Base-by-base conservation (phyloP, 2,329 filamentous ascomycete genomes). In the Oidium heveae region DNA sequence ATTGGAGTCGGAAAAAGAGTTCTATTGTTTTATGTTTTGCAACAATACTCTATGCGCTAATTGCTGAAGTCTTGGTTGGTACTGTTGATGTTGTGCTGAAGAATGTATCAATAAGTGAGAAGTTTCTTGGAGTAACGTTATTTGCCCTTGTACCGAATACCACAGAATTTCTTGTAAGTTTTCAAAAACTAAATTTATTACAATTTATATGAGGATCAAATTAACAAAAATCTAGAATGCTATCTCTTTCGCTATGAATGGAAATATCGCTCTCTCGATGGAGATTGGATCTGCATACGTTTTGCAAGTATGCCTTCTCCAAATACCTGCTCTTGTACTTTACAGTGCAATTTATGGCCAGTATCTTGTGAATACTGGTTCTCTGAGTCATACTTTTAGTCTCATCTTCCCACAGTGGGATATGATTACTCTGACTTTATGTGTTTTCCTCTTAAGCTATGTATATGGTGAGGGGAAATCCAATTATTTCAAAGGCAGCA, bases 401-500 rank as follows among this genome's bases (percentile, higher is more conserved):
- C 76, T 98, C 36, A 86, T 96, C 47, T 96, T 98, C 70, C 91
- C 91, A 0, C 91, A 98, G 67, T 98, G 89, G 89, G 91, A 98
- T 66, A 93, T 98, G 86, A 82, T 96, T 13, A 94, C 86, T 0
- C 86, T 96, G 16, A 94, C 96, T 57, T 71, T 98, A 16, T 95
- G 89, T 63, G 87, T 98, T 18, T 94, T 98, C 71, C 71, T 98
- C 55, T 78, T 98, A 60, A 94, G 87, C 63, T 94, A 96, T 72
- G 89, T 98, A 73, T 94, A 96, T 62, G 86, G 89, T 53, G 91
- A 98, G 69, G 91, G 91, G 43, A 98, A 98, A 77, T 96, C 88
- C 72, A 98, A 98, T 68, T 98, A 98, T 69, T 98, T 98, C 78
- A 98, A 98, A 71, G 91, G 91, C 53, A 94, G 86, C 59, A 95